These are phyloP conservation scores for Botryotinia narcissicola DNA, from an alignment of 2,329 filamentous ascomycete genomes.

Conservation along the genomic window DNA sequence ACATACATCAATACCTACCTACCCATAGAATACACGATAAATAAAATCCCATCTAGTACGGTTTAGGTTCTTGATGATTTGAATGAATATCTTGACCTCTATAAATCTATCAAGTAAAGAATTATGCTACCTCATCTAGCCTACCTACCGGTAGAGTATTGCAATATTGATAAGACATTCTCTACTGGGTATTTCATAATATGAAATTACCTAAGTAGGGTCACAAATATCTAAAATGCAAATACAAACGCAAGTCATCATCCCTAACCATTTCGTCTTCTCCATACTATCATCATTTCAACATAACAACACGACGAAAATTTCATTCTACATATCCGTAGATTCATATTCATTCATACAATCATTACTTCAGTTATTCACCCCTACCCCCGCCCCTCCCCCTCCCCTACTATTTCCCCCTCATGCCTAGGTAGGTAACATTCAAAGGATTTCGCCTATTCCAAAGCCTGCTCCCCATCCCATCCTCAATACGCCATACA, in stretches of 20 bases:
- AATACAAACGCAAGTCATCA: neutral
- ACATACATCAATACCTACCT: neutral
- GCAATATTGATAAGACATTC: neutral
- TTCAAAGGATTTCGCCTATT: conserved; percentile 10
- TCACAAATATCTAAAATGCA: neutral
- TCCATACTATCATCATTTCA: neutral
- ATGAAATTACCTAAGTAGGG: neutral
- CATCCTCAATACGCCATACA: neutral
- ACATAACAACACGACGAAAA: neutral
- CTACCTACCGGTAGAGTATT: no score
- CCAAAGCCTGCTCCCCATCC: conserved; percentile 3
- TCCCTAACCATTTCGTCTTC: neutral
- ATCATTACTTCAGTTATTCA: neutral
- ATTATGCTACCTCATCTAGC: neutral
- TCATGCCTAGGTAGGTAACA: neutral
- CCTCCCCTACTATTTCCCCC: neutral
- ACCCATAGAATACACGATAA: neutral
- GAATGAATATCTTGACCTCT: neutral
- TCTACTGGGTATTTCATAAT: neutral
- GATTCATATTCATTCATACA: conserved; percentile 10
- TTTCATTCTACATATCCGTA: neutral
- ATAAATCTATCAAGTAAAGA: neutral
- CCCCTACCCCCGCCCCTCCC: neutral
- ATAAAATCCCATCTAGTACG: neutral
- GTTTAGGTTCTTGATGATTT: neutral